Base-by-base conservation (phyloP, 2,329 filamentous ascomycete species). In the Ophiostoma ulmi region DNA sequence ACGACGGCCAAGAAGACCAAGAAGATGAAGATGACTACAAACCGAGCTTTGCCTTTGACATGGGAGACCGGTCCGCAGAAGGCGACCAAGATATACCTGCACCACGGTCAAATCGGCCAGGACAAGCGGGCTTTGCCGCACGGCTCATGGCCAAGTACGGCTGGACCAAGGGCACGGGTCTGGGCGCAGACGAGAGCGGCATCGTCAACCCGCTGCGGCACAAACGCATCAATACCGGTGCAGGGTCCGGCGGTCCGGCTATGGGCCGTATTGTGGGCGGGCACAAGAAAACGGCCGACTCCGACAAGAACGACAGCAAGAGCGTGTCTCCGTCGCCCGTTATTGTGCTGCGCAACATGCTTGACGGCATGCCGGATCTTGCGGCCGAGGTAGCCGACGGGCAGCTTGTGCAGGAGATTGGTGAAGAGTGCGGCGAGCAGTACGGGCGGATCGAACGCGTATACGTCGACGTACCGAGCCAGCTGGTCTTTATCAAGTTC, bases 71-170 rank as follows among this genome's bases (percentile, higher is more conserved):
- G 31, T 14, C 31, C 1, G 14, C 36, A 31, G 52, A 63, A 5
- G 26, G 26, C 10, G 58, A 63, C 75, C 31, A 31, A 31, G 76
- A 38, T 75, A 74, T 26, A 74, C 76, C 44, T 68, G 72, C 44
- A 55, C 71, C 67, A 2, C 83, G 41, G 86, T 90, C 89, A 61
- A 87, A 83, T 71, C 88, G 89, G 2, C 93, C 93, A 0, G 92
- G 93, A 20, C 91, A 97, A 79, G 87, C 89, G 74, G 91, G 90
- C 69, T 97, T 97, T 79, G 95, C 93, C 0, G 88, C 93, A 74
- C 90, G 93, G 44, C 86, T 98, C 70, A 93, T 99, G 88, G 87
- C 88, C 73, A 98, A 97, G 78, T 95, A 97, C 80, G 95, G 95
- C 70, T 98, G 94, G 92, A 90, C 89, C 48, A 90, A 94, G 76